Conservation (phyloP, 2,329 filamentous ascomycete genomes). For the Pestalotiopsis fici region DNA sequence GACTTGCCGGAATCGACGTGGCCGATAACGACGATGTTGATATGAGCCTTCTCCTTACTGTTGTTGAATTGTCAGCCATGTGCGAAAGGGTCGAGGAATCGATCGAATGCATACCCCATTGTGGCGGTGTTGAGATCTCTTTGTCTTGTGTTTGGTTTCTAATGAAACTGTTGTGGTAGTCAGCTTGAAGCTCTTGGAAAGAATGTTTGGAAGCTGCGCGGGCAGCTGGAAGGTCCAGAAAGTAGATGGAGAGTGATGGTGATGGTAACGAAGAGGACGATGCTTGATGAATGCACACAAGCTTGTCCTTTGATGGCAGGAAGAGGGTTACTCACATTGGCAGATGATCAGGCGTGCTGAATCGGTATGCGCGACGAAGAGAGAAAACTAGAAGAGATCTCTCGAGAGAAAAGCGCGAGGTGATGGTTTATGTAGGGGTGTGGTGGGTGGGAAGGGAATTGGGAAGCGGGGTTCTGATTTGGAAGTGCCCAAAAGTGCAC, state of each 20-base stretch:
- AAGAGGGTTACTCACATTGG: constrained; percentile 1
- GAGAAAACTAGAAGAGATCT: neutral
- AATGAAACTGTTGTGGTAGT: constrained; percentile 5
- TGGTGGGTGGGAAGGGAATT: neutral
- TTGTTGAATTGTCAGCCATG: constrained; percentile 18
- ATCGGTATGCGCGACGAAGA: constrained; percentile 5
- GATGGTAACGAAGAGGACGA: neutral
- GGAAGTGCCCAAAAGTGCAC: neutral
- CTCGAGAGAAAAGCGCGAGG: constrained; percentile 3
- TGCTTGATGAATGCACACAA: neutral
- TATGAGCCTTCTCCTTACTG: constrained; percentile 95
- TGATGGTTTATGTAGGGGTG: constrained; percentile 4
- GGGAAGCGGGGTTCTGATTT: constrained; percentile 4
- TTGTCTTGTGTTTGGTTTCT: neutral
- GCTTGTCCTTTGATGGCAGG: neutral
- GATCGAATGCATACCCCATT: constrained; percentile 35
- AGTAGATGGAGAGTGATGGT: neutral
- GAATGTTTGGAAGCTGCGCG: neutral
- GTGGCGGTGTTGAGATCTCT: constrained; percentile 27
- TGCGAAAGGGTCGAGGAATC: neutral
- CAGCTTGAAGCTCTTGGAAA: neutral
- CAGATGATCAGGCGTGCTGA: constrained; percentile 5
- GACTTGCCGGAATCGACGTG: constrained; percentile 99
- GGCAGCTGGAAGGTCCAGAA: neutral
- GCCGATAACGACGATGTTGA: constrained; percentile 80